A percentile compares a stretch with the other conserved stretches of the same genome.
Evolutionary conservation across 2,329 filamentous ascomycete species (phyloP).

Genomic region (Parastagonospora nodorum): DNA sequence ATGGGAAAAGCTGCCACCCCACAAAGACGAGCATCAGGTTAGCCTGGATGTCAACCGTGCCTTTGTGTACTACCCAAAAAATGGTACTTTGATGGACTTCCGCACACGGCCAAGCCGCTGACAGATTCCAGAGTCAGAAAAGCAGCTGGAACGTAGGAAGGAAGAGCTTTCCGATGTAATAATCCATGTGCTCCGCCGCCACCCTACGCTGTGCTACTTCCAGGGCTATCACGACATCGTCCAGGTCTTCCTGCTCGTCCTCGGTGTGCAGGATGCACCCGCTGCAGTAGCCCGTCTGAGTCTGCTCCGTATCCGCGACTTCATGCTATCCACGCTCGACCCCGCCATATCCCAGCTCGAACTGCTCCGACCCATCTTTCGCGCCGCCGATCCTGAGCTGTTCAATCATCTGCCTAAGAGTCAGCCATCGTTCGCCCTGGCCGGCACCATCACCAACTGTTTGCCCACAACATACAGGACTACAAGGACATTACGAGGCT

Average conservation of each 20-base stretch:
- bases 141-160: slow-evolving; percentile 73
- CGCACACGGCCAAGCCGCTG: not conserved
- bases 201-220: slow-evolving; percentile 91
- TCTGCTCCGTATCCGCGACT: slow-evolving; percentile 88
- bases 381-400: slow-evolving; percentile 71
- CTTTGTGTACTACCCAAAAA: slow-evolving; percentile 90
- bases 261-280: slow-evolving; percentile 66
- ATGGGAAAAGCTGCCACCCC: slow-evolving; percentile 71
- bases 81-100: slow-evolving; percentile 56
- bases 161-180: slow-evolving; percentile 80
- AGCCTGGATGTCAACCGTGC: slow-evolving; percentile 89
- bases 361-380: slow-evolving; percentile 81
- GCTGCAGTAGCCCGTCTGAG: slow-evolving; percentile 79
- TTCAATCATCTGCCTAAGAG: slow-evolving; percentile 75
- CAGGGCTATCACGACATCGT: slow-evolving; percentile 99
- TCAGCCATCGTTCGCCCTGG: slow-evolving; percentile 89
- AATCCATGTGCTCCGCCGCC: slow-evolving; percentile 74
- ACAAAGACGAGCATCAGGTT: slow-evolving; percentile 89
- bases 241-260: slow-evolving; percentile 88
- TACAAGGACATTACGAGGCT: slow-evolving; percentile 87
- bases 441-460: slow-evolving; percentile 94
- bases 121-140: slow-evolving; percentile 67
- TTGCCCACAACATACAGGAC: slow-evolving; percentile 91
- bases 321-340: slow-evolving; percentile 88
- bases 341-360: slow-evolving; percentile 85